Evolutionary conservation across 306 rosid species (phyloP).

Genomic region (Vicia sativa): DNA sequence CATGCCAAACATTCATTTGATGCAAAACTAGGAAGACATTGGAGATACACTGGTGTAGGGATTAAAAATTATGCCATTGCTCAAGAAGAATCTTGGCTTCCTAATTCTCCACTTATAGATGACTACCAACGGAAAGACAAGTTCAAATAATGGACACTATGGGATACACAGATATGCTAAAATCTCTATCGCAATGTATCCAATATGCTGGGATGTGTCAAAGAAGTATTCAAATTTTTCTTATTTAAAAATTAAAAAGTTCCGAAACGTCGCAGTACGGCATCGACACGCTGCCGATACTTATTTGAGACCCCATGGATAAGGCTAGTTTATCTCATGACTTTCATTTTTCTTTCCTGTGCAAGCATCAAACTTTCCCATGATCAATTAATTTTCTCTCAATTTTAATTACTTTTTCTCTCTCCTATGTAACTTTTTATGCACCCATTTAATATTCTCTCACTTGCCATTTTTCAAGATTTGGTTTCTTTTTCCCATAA

Average conservation of each 20-base stretch:
- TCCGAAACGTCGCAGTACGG: no score
- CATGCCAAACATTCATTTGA: neutral
- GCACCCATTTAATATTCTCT: neutral
- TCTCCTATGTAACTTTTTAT: neutral
- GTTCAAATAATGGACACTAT: neutral
- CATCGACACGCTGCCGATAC: no score
- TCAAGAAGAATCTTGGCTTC: neutral
- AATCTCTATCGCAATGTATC: no score
- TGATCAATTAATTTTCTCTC: neutral
- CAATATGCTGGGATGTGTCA: no score
- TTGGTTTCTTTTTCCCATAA: neutral
- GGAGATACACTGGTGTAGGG: neutral
- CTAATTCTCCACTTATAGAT: neutral
- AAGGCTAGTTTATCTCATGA: neutral
- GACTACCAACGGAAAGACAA: conserved; percentile 3
- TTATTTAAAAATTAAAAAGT: no score
- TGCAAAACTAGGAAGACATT: neutral
- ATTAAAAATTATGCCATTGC: neutral
- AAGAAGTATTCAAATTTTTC: no score
- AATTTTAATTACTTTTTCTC: neutral
- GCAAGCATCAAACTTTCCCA: neutral
- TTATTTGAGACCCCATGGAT: no score
- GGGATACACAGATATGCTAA: neutral
- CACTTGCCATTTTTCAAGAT: neutral
- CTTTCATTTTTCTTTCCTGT: neutral